Evolutionary conservation across 331 rosid species (phyloP), one percentile per base, ranked within the genome.

Genomic region (Arachis monticola): DNA sequence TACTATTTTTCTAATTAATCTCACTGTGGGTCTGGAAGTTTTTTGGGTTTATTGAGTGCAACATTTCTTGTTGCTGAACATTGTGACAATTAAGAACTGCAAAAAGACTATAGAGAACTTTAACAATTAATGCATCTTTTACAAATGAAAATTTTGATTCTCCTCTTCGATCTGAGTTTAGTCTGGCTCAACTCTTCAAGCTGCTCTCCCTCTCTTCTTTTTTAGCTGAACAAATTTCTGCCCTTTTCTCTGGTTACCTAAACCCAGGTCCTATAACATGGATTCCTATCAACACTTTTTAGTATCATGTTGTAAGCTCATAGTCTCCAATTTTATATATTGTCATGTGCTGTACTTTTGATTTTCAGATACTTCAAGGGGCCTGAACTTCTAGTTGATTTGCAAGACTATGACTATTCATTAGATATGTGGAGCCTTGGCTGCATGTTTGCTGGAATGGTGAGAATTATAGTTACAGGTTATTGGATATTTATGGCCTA

Each of bases 361-460:
- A 58, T 80, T 78, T 68, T 75, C 87, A 92, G 97, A 82, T 92
- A 92, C 80, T 92, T 92, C 55, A 92, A 92, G 87, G 98, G 98
- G 11, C 96, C 98, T 46, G 98, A 92, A 84, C 93, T 92, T 76
- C 85, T 92, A 60, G 95, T 92, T 75, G 98, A 92, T 81, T 84
- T 92, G 85, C 96, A 88, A 90, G 96, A 90, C 75, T 92, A 92
- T 47, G 96, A 92, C 85, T 92, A 90, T 75, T 92, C 96, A 73
- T 86, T 90, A 79, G 98, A 92, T 88, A 88, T 92, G 95, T 90
- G 98, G 98, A 90, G 98, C 87, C 98, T 92, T 70, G 98, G 98
- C 77, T 92, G 98, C 87, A 92, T 92, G 98, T 92, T 92, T 84
- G 96, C 98, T 70, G 98, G 98, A 86, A 92, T 92, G 96, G 98